Conservation (phyloP, 2,329 filamentous ascomycete species). For the Aspergillus chevalieri region DNA sequence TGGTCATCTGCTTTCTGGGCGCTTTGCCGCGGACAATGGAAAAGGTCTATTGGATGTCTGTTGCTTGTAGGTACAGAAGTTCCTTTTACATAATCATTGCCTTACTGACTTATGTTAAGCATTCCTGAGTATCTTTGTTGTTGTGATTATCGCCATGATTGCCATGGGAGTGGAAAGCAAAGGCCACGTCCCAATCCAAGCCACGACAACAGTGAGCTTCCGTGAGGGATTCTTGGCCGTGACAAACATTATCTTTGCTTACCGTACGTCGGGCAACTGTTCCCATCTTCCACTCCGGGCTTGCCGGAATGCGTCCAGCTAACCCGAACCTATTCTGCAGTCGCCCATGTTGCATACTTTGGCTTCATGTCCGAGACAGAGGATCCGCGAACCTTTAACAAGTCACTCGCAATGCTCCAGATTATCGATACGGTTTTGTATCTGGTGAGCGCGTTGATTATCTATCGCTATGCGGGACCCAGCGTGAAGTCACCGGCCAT, state of each 20-base stretch:
- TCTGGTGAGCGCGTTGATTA: constrained; percentile 58
- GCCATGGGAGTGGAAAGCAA: constrained; percentile 52
- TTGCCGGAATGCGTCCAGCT: no score
- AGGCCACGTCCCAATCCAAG: constrained; percentile 29
- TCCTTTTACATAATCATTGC: neutral
- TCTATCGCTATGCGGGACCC: constrained; percentile 61
- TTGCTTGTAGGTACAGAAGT: constrained; percentile 41
- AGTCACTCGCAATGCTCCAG: constrained; percentile 59
- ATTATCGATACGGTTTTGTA: constrained; percentile 56
- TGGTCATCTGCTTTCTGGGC: constrained; percentile 53
- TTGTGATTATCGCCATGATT: constrained; percentile 61
- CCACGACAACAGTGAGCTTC: constrained; percentile 40
- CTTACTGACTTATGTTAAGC: constrained; percentile 28
- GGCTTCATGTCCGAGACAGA: constrained; percentile 60
- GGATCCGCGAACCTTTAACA: constrained; percentile 54
- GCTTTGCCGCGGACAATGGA: constrained; percentile 58
- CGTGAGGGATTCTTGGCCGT: constrained; percentile 54
- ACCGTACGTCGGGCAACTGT: constrained; percentile 34
- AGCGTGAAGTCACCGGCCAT: constrained; percentile 60
- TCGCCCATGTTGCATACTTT: constrained; percentile 62
- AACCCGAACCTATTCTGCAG: constrained; percentile 4
- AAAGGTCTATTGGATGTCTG: constrained; percentile 55
- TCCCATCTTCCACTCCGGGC: no score
- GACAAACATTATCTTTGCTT: constrained; percentile 65
- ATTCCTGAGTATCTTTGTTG: constrained; percentile 57